Evolutionary conservation across 495 filamentous ascomycete genomes (phyloP).

Genomic region (Tuber aestivum): DNA sequence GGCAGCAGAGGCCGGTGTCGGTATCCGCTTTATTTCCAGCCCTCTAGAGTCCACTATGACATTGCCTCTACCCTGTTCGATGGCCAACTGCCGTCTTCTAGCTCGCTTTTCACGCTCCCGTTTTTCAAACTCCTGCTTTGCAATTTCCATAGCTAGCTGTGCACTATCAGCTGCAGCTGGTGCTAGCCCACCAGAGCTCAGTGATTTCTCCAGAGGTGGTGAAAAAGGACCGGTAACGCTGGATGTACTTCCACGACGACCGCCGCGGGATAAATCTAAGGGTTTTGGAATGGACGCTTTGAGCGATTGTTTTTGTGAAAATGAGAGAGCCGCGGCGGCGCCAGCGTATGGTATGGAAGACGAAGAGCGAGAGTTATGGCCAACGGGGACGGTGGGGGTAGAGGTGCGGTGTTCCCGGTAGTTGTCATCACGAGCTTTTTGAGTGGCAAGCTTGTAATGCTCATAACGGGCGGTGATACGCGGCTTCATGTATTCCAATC

Average conservation of each 20-base stretch:
- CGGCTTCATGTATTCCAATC: constrained; percentile 61
- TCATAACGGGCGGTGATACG: constrained; percentile 62
- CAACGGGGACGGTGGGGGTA: not conserved
- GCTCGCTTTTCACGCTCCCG: constrained; percentile 33
- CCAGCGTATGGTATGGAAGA: constrained; percentile 9
- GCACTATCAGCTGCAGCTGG: constrained; percentile 9
- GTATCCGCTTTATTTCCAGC: constrained; percentile 32
- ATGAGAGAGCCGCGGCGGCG: constrained; percentile 16
- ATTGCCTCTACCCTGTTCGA: constrained; percentile 20
- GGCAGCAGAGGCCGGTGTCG: constrained; percentile 18
- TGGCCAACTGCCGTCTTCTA: constrained; percentile 22
- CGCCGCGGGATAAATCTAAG: constrained; percentile 20
- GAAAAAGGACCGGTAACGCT: constrained; percentile 24
- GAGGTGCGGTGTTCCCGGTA: constrained; percentile 7
- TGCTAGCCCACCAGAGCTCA: constrained; percentile 8
- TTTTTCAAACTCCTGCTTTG: constrained; percentile 38
- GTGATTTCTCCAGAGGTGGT: constrained; percentile 26
- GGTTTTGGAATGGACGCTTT: constrained; percentile 16
- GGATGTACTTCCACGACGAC: constrained; percentile 22
- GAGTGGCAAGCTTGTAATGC: constrained; percentile 31
- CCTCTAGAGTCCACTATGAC: constrained; percentile 34
- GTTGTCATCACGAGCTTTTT: constrained; percentile 14
- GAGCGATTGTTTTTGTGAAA: constrained; percentile 14
- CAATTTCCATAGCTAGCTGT: constrained; percentile 34
- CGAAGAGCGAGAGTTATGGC: not conserved